Conservation (phyloP, 192 early-diverging fungal species). For the Pilaira anomala region DNA sequence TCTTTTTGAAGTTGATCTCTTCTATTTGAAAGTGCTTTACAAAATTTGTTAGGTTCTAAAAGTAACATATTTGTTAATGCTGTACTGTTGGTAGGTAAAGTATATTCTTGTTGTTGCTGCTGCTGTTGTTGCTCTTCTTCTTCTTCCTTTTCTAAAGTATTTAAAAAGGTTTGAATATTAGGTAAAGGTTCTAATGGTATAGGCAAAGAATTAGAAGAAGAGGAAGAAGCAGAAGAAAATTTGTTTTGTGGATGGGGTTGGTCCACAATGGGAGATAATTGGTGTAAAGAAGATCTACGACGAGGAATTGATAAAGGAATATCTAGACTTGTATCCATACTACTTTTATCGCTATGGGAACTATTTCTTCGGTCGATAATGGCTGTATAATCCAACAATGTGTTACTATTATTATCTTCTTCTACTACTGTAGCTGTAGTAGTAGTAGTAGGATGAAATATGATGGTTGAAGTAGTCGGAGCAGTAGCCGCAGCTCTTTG, state of each 20-base stretch:
- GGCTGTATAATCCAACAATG: no score
- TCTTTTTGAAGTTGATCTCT: constrained; percentile 11
- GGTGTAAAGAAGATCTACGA: neutral
- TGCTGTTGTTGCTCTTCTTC: neutral
- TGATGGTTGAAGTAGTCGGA: neutral
- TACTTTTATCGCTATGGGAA: neutral
- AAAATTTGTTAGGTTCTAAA: constrained; percentile 11
- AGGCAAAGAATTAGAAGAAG: no score
- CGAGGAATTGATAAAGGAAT: neutral
- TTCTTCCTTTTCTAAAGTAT: neutral
- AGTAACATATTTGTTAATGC: constrained; percentile 10
- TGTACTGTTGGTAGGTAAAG: neutral
- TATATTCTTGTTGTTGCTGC: neutral
- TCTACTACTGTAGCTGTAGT: no score
- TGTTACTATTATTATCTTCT: neutral
- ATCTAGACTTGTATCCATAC: neutral
- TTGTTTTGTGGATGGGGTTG: no score
- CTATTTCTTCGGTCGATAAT: neutral
- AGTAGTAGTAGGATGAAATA: no score
- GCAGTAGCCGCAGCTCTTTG: neutral
- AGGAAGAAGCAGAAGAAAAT: no score
- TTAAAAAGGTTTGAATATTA: constrained; percentile 12
- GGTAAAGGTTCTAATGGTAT: constrained; percentile 1
- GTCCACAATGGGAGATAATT: constrained; percentile 5
- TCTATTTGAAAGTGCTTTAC: neutral